phyloP scores from a whole-genome alignment of 2,329 filamentous ascomycete species.

The Penicillium sumatraense region DNA sequence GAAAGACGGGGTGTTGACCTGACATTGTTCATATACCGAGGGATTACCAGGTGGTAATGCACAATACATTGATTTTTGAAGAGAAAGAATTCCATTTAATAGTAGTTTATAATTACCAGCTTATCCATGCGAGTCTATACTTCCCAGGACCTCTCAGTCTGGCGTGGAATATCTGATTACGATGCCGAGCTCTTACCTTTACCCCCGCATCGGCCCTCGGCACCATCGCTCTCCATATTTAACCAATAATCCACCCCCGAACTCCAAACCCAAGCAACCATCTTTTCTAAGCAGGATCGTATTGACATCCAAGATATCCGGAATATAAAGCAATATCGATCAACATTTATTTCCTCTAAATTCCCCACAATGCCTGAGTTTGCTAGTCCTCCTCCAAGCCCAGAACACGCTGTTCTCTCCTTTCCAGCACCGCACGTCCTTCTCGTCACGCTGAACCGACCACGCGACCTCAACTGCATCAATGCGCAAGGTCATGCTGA shows the following conservation, averaged over 20 bases:
- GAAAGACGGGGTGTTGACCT: constrained; percentile 19
- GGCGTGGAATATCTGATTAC: not conserved
- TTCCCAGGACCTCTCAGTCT: not conserved
- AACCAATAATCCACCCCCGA: not conserved
- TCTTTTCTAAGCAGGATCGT: no score
- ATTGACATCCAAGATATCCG: no score
- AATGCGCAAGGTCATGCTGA: constrained; percentile 47
- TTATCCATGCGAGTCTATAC: no score
- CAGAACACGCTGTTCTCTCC: constrained; percentile 38
- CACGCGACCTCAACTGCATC: constrained; percentile 51
- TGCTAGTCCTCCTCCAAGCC: constrained; percentile 35
- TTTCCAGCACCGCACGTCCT: constrained; percentile 53
- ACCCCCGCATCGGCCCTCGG: constrained; percentile 28
- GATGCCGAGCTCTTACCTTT: not conserved
- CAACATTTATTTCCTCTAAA: not conserved
- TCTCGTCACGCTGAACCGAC: constrained; percentile 53
- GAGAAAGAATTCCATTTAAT: not conserved
- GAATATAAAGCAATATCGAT: no score
- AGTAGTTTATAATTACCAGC: no score
- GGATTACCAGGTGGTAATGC: constrained; percentile 10
- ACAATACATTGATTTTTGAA: not conserved
- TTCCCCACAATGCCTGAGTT: constrained; percentile 30
- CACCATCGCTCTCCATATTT: constrained; percentile 25
- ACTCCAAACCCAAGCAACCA: not conserved
- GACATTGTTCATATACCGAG: constrained; percentile 16